A percentile compares a stretch with the other conserved stretches of the same genome.
Evolutionary conservation across 306 rosid genomes (phyloP).

Genomic region (Fagus sylvatica): DNA sequence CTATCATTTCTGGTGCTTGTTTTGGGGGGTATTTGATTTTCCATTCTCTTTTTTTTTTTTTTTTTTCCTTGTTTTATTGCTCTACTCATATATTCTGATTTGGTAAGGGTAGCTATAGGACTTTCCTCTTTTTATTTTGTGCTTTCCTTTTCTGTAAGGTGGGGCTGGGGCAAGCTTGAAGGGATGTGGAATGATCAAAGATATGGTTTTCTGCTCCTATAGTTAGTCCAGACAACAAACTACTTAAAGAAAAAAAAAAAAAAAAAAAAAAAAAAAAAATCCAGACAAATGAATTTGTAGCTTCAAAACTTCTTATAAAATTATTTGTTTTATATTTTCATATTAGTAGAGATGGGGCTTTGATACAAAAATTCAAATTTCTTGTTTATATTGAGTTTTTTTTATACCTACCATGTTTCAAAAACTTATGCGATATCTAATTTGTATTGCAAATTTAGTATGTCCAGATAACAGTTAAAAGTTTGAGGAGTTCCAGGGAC

Average conservation of each 20-base stretch:
- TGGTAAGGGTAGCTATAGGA: too few species aligned
- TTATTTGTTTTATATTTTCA: background rate
- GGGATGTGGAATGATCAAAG: too few species aligned
- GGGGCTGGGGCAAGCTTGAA: too few species aligned
- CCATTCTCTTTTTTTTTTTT: background rate
- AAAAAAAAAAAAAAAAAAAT: too few species aligned
- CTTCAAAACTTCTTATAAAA: background rate
- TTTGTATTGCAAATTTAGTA: constrained; percentile 24
- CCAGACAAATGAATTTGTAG: background rate
- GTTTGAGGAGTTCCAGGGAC: constrained; percentile 25
- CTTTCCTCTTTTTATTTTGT: too few species aligned
- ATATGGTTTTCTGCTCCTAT: too few species aligned
- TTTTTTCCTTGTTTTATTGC: background rate
- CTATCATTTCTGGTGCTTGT: background rate
- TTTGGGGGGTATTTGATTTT: background rate
- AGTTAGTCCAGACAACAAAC: too few species aligned
- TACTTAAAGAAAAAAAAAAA: too few species aligned
- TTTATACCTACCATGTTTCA: background rate
- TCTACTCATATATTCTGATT: too few species aligned
- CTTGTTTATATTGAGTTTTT: background rate
- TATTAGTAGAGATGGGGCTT: background rate
- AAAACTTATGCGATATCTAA: constrained; percentile 8
- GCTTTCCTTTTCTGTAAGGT: too few species aligned
- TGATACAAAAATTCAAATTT: background rate
- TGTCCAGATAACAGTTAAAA: constrained; percentile 29